phyloP scores from a whole-genome alignment of 1,139 yeast genomes.

The Suhomyces bolitotheri region DNA sequence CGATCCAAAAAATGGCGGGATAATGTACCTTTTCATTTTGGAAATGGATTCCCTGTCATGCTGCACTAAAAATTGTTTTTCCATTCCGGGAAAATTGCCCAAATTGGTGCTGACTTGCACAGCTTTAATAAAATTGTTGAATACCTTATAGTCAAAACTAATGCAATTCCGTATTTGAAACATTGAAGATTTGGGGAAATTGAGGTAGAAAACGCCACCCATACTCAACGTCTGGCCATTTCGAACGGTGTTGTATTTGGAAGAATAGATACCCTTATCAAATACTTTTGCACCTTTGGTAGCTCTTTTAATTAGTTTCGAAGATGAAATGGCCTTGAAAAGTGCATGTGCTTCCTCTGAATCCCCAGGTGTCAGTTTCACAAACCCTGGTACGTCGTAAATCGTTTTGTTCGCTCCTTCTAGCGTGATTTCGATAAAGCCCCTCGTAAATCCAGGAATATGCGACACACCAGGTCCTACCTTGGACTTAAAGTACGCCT shows the following conservation, averaged over 20 bases:
- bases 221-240: constrained; percentile 50
- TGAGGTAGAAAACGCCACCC: constrained; percentile 62
- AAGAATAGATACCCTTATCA: constrained; percentile 35
- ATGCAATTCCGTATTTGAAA: constrained; percentile 44
- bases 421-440: constrained; percentile 37
- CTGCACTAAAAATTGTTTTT: constrained; percentile 34
- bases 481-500: constrained; percentile 19
- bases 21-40: constrained; percentile 42
- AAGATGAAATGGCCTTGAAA: constrained; percentile 28
- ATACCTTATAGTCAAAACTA: constrained; percentile 28
- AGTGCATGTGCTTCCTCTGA: constrained; percentile 28
- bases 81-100: constrained; percentile 21
- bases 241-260: constrained; percentile 40
- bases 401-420: constrained; percentile 29
- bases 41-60: constrained; percentile 25
- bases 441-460: constrained; percentile 61
- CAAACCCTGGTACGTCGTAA: constrained; percentile 61
- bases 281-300: constrained; percentile 39
- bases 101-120: constrained; percentile 18
- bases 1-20: constrained; percentile 71
- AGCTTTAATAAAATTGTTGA: constrained; percentile 32
- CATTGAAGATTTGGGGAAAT: constrained; percentile 41
- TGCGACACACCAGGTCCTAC: constrained; percentile 50
- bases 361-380: constrained; percentile 8
- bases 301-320: constrained; percentile 33